Evolutionary conservation across 2,329 filamentous ascomycete species (phyloP).

Genomic region (Bretziella fagacearum): DNA sequence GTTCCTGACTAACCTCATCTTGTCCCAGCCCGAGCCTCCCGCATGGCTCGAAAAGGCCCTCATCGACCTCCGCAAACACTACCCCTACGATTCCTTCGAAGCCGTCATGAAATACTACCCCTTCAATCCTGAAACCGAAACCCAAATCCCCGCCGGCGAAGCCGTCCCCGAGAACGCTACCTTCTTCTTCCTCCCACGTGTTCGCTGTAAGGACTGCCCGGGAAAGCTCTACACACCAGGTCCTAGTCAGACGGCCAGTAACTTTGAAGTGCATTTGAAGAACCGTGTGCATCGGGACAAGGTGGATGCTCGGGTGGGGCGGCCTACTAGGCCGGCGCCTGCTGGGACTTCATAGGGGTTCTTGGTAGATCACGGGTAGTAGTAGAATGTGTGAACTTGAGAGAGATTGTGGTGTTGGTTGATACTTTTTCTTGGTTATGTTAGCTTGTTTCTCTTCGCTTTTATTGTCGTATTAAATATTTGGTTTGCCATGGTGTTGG

Average conservation of each 20-base stretch:
- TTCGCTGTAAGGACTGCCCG: constrained; percentile 81
- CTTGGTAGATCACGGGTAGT: not conserved
- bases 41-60: constrained; percentile 66
- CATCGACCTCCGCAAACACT: constrained; percentile 49
- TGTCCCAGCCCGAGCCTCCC: constrained; percentile 71
- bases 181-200: constrained; percentile 73
- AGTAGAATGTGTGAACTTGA: not conserved
- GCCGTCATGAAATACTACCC: constrained; percentile 80
- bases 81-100: constrained; percentile 73
- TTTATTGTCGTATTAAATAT: constrained; percentile 1
- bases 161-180: constrained; percentile 47
- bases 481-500: not conserved
- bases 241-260: constrained; percentile 66
- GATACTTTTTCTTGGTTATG: too few species aligned
- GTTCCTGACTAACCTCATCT: too few species aligned
- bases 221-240: constrained; percentile 88
- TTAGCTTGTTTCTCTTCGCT: not conserved
- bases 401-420: not conserved
- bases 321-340: constrained; percentile 15
- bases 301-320: constrained; percentile 29
- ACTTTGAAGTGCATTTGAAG: constrained; percentile 84
- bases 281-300: constrained; percentile 65
- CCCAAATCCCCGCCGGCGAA: constrained; percentile 38
- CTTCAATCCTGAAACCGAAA: constrained; percentile 54
- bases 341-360: not conserved